phyloP scores from a whole-genome alignment of 1,284 basidiomycete species.

The Schizophyllum amplum region DNA sequence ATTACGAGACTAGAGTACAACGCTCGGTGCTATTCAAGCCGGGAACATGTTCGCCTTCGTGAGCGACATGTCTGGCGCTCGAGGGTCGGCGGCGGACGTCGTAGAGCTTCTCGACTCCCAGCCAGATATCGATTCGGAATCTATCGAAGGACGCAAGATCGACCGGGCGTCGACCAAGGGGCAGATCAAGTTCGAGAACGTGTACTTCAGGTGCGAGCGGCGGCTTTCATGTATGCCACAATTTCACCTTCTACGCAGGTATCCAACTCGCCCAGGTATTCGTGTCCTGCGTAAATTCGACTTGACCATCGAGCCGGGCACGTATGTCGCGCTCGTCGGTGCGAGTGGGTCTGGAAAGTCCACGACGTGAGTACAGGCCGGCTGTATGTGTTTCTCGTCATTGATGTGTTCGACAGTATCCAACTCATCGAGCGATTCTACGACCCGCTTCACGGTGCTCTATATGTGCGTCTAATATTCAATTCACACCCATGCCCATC shows the following conservation, averaged over 20 bases:
- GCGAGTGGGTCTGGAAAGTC: slow-evolving; percentile 86
- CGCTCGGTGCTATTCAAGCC: slow-evolving; percentile 73
- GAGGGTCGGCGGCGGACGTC: slow-evolving; percentile 70
- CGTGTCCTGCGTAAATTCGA: slow-evolving; percentile 79
- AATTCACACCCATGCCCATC: slow-evolving; percentile 3
- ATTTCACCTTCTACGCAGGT: slow-evolving; percentile 29
- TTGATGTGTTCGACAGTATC: slow-evolving; percentile 37
- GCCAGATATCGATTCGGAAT: slow-evolving; percentile 80
- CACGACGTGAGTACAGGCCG: slow-evolving; percentile 50
- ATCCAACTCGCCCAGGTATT: slow-evolving; percentile 84
- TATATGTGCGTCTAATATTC: slow-evolving; percentile 40
- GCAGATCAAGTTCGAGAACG: slow-evolving; percentile 60
- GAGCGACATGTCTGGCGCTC: slow-evolving; percentile 87
- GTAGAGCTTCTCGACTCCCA: slow-evolving; percentile 72
- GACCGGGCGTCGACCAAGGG: slow-evolving; percentile 48
- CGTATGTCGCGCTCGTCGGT: slow-evolving; percentile 88
- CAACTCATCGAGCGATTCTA: slow-evolving; percentile 89
- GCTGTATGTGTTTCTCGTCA: slow-evolving; percentile 3
- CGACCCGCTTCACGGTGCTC: slow-evolving; percentile 65
- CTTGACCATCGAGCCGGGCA: slow-evolving; percentile 79
- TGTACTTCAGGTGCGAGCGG: neutral
- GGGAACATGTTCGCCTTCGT: slow-evolving; percentile 89
- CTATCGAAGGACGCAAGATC: slow-evolving; percentile 54
- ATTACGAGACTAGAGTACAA: slow-evolving; percentile 40
- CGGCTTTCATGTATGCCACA: neutral